Percentiles rank a stretch among this genome's conserved stretches.
These are phyloP conservation scores for Penicillium odoratum DNA, from an alignment of 495 filamentous ascomycete genomes.

Conservation along the genomic window DNA sequence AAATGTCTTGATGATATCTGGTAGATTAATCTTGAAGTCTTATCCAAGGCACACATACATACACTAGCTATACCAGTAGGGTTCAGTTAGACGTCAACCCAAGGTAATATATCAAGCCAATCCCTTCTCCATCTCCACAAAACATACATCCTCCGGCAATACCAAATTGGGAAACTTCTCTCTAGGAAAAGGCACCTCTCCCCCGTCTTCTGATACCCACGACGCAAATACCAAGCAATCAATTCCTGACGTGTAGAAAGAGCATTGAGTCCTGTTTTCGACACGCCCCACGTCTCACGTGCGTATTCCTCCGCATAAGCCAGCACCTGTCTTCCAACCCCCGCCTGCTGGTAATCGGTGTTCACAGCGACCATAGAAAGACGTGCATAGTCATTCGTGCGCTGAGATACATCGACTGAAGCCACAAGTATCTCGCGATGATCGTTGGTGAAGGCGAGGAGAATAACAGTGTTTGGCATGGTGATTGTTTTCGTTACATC, in stretches of 20 bases:
- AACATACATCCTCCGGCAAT: conserved; percentile 39
- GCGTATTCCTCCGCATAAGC: conserved; percentile 41
- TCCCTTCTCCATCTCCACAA: conserved; percentile 36
- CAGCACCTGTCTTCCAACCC: conserved; percentile 41
- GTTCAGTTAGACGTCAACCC: too few relatives aligned
- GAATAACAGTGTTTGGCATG: conserved; percentile 34
- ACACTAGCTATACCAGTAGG: too few relatives aligned
- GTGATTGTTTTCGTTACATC: conserved; percentile 39
- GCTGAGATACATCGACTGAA: conserved; percentile 35
- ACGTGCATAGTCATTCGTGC: conserved; percentile 24
- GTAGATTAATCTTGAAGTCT: not conserved
- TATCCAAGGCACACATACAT: too few relatives aligned
- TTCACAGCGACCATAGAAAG: conserved; percentile 46
- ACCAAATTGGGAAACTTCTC: conserved; percentile 26
- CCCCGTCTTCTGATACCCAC: conserved; percentile 42
- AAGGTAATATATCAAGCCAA: not conserved
- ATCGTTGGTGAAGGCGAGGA: conserved; percentile 27
- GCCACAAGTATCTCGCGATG: conserved; percentile 27
- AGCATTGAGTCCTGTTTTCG: conserved; percentile 36
- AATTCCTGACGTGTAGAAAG: conserved; percentile 40
- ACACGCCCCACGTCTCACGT: conserved; percentile 27
- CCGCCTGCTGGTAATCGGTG: conserved; percentile 33
- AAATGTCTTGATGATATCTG: not conserved
- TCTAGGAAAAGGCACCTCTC: conserved; percentile 40
- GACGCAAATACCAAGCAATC: conserved; percentile 45